A percentile compares a stretch with the other conserved stretches of the same genome.
Evolutionary conservation across 108 stramenopile species (phyloP).

Genomic region (Mediolabrus comicus): DNA sequence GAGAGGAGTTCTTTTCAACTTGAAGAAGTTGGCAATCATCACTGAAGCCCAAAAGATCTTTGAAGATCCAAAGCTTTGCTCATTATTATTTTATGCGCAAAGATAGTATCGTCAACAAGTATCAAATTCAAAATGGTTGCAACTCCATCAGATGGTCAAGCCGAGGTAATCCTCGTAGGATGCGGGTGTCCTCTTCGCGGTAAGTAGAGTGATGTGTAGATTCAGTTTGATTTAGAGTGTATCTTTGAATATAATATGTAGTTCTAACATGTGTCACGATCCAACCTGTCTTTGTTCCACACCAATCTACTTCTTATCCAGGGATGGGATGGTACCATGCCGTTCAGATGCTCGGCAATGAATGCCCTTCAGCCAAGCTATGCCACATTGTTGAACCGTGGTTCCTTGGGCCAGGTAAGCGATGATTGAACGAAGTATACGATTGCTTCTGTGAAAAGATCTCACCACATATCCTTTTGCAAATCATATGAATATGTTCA

Average conservation of each 20-base stretch:
- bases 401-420: conserved; percentile 85
- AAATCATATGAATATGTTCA: conserved; percentile 13
- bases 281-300: background rate
- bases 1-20: too few relatives aligned
- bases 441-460: background rate
- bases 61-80: too few relatives aligned
- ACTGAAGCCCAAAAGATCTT: too few relatives aligned
- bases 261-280: background rate
- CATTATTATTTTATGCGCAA: too few relatives aligned
- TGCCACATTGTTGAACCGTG: conserved; percentile 89
- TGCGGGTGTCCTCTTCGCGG: conserved; percentile 53
- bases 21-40: too few relatives aligned
- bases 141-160: conserved; percentile 26
- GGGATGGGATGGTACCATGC: conserved; percentile 89
- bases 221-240: too few relatives aligned
- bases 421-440: background rate
- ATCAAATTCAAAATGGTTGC: conserved; percentile 9
- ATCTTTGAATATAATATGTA: too few relatives aligned
- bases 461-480: background rate
- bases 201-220: background rate
- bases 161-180: conserved; percentile 59
- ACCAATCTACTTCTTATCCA: background rate
- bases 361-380: conserved; percentile 81
- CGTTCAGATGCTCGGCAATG: conserved; percentile 78
- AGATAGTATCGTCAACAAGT: background rate